A percentile compares a stretch with the other conserved stretches of the same genome.
Evolutionary conservation across 2,329 filamentous ascomycete species (phyloP).

Genomic region (Botryosphaeria dothidea): DNA sequence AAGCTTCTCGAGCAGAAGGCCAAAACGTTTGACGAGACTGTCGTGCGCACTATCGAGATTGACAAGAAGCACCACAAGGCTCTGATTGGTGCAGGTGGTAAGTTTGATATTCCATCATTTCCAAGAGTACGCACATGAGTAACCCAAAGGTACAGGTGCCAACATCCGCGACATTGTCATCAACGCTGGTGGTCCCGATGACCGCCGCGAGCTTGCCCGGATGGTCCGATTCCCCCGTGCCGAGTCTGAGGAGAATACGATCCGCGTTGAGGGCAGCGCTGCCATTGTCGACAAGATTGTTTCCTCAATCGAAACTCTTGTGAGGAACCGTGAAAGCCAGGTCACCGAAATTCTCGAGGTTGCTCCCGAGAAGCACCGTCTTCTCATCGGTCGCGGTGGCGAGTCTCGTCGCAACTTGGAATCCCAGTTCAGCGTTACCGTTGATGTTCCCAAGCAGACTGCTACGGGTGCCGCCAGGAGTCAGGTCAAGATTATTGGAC

Average conservation of each 20-base stretch:
- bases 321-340: constrained; percentile 81
- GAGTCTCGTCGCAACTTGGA: constrained; percentile 85
- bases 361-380: constrained; percentile 83
- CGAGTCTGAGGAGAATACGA: constrained; percentile 76
- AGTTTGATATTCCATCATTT: constrained; percentile 40
- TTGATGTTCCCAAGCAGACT: constrained; percentile 85
- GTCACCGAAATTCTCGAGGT: constrained; percentile 78
- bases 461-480: constrained; percentile 71
- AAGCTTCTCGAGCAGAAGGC: constrained; percentile 86
- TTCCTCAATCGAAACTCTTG: constrained; percentile 76
- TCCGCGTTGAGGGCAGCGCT: constrained; percentile 84
- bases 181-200: constrained; percentile 85
- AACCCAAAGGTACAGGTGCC: constrained; percentile 58
- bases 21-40: constrained; percentile 84
- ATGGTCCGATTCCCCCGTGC: constrained; percentile 94
- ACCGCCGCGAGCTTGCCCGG: constrained; percentile 78
- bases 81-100: constrained; percentile 86
- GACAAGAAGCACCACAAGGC: constrained; percentile 91
- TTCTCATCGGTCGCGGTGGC: constrained; percentile 88
- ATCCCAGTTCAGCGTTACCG: constrained; percentile 77
- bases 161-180: constrained; percentile 85
- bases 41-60: constrained; percentile 81
- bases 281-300: constrained; percentile 88
- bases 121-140: constrained; percentile 46
- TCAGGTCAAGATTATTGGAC: constrained; percentile 81